Evolutionary conservation across 2,329 filamentous ascomycete species (phyloP), one percentile per base, ranked within the genome.

Genomic region (Scytalidium sp.): DNA sequence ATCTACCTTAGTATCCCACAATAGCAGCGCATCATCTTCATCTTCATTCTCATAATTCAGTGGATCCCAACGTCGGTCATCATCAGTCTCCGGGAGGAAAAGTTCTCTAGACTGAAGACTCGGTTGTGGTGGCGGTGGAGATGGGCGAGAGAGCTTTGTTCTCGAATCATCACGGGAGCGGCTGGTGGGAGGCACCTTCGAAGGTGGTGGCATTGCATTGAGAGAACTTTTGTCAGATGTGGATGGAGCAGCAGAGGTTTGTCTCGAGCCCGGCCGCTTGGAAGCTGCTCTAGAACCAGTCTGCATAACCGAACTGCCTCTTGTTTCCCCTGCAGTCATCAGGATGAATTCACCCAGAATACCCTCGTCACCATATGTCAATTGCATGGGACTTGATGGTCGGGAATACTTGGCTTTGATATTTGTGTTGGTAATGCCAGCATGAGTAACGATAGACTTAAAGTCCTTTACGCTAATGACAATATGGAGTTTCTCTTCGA

Each of bases 391-490:
- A 15, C 81, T 79, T 15, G 81, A 81, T 3, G 88, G 87, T 21
- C 80, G 72, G 2, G 88, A 91, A 67, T 91, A 92, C 47, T 75
- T 75, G 11, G 87, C 85, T 15, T 77, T 79, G 13, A 92, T 73
- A 42, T 80, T 77, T n/a, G 81, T 83, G 46, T 83, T 82, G 5
- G 85, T 77, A 20, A 83, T 82, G 20, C 85, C 84, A 9, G 88
- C 88, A 67, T 93, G 88, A 27, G 84, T 79, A 46, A 91, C 82
- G 47, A 92, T 88, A 27, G 88, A 84, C 45, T 88, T 84, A 65
- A 92, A 92, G 67, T 93, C 88, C 61, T 90, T 91, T 62, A 93
- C 87, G 58, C 84, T 89, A 62, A 92, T 87, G 51, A 90, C 81
- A 60, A 91, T 88, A 62, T 91, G 88, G 50, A 91, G 76, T 45